These are phyloP conservation scores for Irineochytrium annulatum DNA, from an alignment of 192 early-diverging fungal genomes.

Conservation along the genomic window DNA sequence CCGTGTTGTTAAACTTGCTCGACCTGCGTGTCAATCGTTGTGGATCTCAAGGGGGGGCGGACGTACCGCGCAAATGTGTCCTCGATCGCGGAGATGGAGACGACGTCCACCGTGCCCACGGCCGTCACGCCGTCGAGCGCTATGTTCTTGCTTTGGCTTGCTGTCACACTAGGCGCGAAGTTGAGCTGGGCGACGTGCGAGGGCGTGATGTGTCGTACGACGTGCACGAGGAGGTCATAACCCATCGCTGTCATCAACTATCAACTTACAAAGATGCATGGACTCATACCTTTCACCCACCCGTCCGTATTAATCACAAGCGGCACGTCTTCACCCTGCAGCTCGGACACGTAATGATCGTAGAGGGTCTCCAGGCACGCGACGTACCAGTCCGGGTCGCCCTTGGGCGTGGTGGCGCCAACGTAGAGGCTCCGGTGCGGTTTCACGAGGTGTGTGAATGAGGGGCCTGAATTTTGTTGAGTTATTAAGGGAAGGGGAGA, in stretches of 20 bases:
- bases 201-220: conserved; percentile 58
- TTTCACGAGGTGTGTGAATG: conserved; percentile 69
- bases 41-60: not conserved
- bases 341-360: conserved; percentile 49
- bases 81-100: not conserved
- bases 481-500: not conserved
- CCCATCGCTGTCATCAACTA: conserved; percentile 56
- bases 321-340: conserved; percentile 47
- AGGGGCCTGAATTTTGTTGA: conserved; percentile 59
- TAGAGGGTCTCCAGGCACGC: conserved; percentile 61
- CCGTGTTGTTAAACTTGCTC: conserved; percentile 54
- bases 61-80: not conserved
- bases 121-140: no score
- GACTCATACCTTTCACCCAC: conserved; percentile 76
- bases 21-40: conserved; percentile 22
- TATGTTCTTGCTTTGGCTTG: not conserved
- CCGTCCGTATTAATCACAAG: conserved; percentile 95
- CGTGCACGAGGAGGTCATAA: conserved; percentile 71
- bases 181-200: conserved; percentile 62
- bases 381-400: conserved; percentile 80
- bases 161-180: not conserved
- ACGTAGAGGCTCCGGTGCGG: conserved; percentile 69
- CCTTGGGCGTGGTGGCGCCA: conserved; percentile 69
- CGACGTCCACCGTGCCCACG: not conserved
- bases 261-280: conserved; percentile 6